phyloP scores from a whole-genome alignment of 805 yeast species.

The Wickerhamomyces alni region DNA sequence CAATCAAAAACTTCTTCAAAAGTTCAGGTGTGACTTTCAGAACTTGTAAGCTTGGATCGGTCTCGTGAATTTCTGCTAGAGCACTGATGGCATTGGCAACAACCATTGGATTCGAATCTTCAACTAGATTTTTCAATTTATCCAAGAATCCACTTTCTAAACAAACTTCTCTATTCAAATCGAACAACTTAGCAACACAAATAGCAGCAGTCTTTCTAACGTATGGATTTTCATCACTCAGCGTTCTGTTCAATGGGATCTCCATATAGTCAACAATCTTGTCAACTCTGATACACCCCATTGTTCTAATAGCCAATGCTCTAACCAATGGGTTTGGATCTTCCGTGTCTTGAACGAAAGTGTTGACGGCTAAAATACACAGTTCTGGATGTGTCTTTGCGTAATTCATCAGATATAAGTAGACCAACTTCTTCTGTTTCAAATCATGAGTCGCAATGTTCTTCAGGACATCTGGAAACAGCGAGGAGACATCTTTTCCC shows the following conservation, averaged over 20 bases:
- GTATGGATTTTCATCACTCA: conserved; percentile 91
- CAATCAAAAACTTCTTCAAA: conserved; percentile 62
- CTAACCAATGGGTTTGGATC: conserved; percentile 95
- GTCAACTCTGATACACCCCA: conserved; percentile 97
- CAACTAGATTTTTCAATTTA: conserved; percentile 57
- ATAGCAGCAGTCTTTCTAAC: conserved; percentile 97
- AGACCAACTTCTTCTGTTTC: conserved; percentile 94
- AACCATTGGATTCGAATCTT: conserved; percentile 94
- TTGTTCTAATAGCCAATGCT: conserved; percentile 94
- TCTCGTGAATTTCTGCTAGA: conserved; percentile 71
- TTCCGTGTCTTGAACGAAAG: conserved; percentile 90
- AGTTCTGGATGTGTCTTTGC: conserved; percentile 96
- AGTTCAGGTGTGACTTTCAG: conserved; percentile 35
- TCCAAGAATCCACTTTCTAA: conserved; percentile 82
- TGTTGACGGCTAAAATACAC: conserved; percentile 92
- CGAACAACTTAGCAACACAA: conserved; percentile 93
- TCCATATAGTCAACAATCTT: conserved; percentile 94
- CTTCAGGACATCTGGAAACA: conserved; percentile 93
- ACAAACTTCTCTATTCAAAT: conserved; percentile 73
- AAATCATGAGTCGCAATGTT: conserved; percentile 95
- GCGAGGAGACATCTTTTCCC: conserved; percentile 91
- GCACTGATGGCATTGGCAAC: conserved; percentile 92
- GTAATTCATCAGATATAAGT: conserved; percentile 91
- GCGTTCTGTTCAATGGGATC: conserved; percentile 77
- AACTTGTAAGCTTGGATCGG: conserved; percentile 48